phyloP scores from a whole-genome alignment of 768 basidiomycete species.

The Tricholoma sp. region DNA sequence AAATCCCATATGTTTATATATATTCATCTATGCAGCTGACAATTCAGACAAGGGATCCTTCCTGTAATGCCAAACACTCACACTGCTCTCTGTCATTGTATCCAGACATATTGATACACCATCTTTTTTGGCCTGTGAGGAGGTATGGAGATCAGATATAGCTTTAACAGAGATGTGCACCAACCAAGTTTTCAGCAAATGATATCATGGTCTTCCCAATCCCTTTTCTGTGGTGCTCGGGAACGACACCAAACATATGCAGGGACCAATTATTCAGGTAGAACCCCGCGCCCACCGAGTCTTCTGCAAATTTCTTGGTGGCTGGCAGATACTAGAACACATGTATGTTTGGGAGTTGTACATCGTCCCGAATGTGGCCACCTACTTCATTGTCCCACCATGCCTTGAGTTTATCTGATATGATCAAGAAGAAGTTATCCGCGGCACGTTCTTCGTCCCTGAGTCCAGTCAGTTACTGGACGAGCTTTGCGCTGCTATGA shows the following conservation, averaged over 20 bases:
- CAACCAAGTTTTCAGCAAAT: conserved; percentile 17
- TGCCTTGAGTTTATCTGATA: conserved; percentile 8
- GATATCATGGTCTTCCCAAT: conserved; percentile 15
- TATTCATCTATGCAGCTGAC: conserved; percentile 10
- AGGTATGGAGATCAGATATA: background rate
- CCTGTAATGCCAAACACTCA: conserved; percentile 2
- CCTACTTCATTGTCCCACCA: conserved; percentile 26
- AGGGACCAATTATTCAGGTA: conserved; percentile 1
- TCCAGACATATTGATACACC: conserved; percentile 14
- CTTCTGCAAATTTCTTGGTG: conserved; percentile 9
- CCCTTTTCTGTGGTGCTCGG: conserved; percentile 2
- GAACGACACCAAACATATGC: conserved; percentile 6
- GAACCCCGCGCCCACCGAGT: conserved; percentile 13
- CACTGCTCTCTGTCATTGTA: conserved; percentile 19
- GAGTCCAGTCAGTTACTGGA: background rate
- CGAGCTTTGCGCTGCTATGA: background rate
- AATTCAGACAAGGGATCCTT: background rate
- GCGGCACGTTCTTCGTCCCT: conserved; percentile 20
- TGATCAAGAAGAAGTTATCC: conserved; percentile 18
- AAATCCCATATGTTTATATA: conserved; percentile 20
- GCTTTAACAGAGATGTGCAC: background rate
- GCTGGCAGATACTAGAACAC: conserved; percentile 17
- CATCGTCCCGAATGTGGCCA: background rate
- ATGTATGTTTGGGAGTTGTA: background rate
- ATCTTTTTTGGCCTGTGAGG: conserved; percentile 12